phyloP scores from a whole-genome alignment of 164 flowering plant species.

The Dillenia turbinata region DNA sequence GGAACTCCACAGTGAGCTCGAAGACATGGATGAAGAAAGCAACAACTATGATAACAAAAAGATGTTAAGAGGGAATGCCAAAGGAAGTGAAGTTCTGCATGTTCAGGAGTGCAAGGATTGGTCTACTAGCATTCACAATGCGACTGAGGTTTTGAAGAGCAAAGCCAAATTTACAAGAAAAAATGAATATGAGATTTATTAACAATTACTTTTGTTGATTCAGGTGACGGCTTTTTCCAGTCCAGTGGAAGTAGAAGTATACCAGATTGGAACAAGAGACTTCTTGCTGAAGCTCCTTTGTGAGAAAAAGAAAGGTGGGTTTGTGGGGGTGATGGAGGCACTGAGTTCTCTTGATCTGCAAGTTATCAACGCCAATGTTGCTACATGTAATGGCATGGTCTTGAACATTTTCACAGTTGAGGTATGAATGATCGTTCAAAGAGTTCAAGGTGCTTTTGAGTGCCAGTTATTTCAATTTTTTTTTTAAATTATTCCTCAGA shows the following conservation, averaged over 20 bases:
- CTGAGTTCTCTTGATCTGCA: conserved; percentile 37
- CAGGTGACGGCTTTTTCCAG: too few species aligned
- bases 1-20: conserved; percentile 37
- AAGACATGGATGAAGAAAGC: conserved; percentile 26
- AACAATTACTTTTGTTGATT: too few species aligned
- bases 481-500: too few species aligned
- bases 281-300: conserved; percentile 35
- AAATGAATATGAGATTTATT: too few species aligned
- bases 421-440: conserved; percentile 26
- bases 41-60: conserved; percentile 6
- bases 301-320: conserved; percentile 39
- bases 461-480: too few species aligned
- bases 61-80: not conserved
- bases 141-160: not conserved
- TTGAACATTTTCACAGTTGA: conserved; percentile 41
- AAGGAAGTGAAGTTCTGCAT: not conserved
- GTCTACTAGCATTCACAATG: conserved; percentile 3
- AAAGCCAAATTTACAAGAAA: not conserved
- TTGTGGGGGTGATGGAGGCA: conserved; percentile 51
- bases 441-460: not conserved
- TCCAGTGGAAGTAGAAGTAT: conserved; percentile 51
- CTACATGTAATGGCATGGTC: conserved; percentile 39
- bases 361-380: conserved; percentile 50
- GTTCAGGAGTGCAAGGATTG: conserved; percentile 13
- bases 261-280: conserved; percentile 29